Conservation (phyloP, 257 asterid genomes). For the Jaltomata sinuosa region DNA sequence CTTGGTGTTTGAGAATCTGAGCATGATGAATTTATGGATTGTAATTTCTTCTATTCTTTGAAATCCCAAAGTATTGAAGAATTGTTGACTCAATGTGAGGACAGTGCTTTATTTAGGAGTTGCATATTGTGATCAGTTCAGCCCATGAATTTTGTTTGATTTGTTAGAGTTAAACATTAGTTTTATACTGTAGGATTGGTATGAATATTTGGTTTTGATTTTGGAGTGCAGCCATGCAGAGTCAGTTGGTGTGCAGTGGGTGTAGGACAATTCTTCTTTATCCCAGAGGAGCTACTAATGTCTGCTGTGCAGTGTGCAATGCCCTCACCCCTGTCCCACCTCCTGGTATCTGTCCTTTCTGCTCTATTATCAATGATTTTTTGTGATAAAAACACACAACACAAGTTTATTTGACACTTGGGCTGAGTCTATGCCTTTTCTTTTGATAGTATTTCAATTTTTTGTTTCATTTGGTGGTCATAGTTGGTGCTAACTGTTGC, state of each 20-base stretch:
- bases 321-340: constrained; percentile 61
- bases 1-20: not conserved
- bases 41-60: not conserved
- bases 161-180: not conserved
- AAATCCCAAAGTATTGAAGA: not conserved
- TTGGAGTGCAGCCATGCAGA: constrained; percentile 56
- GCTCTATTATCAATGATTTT: not conserved
- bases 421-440: not conserved
- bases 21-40: not conserved
- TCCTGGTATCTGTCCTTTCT: constrained; percentile 37
- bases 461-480: not conserved
- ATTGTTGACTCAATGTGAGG: not conserved
- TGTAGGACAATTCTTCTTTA: constrained; percentile 76
- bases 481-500: not conserved
- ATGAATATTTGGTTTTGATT: not conserved
- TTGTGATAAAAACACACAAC: not conserved
- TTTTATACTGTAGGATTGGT: not conserved
- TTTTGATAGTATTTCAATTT: not conserved
- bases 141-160: not conserved
- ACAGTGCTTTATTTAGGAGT: not conserved
- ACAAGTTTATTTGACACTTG: not conserved
- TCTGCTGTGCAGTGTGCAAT: constrained; percentile 86
- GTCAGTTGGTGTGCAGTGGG: constrained; percentile 76
- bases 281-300: constrained; percentile 84
- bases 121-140: not conserved